These are phyloP conservation scores for Agastache rugosa DNA, from an alignment of 257 asterid species.

Conservation along the genomic window DNA sequence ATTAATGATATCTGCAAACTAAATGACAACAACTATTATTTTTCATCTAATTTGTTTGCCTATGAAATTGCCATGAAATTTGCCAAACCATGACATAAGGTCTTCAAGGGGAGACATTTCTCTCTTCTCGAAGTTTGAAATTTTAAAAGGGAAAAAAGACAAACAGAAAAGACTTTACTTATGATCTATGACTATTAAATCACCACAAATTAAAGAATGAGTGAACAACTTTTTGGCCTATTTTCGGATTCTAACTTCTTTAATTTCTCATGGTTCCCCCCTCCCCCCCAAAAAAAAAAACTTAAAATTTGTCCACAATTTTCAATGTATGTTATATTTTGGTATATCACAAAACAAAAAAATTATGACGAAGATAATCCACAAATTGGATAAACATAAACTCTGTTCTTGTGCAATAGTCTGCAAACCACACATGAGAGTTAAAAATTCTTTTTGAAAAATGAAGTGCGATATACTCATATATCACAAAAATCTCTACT, in stretches of 20 bases:
- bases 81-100: constrained; percentile 37
- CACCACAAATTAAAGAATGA: constrained; percentile 7
- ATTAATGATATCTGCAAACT: background rate
- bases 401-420: no score
- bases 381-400: no score
- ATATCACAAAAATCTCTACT: background rate
- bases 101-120: background rate
- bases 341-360: no score
- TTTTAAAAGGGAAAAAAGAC: background rate
- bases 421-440: no score
- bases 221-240: constrained; percentile 34
- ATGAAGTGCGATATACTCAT: no score
- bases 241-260: constrained; percentile 10
- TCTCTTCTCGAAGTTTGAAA: constrained; percentile 13
- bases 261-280: no score
- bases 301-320: background rate
- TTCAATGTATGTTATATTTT: background rate
- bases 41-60: constrained; percentile 34
- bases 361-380: no score
- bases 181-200: constrained; percentile 32
- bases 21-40: background rate
- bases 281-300: no score
- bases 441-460: no score
- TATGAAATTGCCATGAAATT: background rate
- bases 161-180: constrained; percentile 8